Base-by-base conservation (phyloP, 768 basidiomycete species). In the Rhodosporidiobolus sp. region DNA sequence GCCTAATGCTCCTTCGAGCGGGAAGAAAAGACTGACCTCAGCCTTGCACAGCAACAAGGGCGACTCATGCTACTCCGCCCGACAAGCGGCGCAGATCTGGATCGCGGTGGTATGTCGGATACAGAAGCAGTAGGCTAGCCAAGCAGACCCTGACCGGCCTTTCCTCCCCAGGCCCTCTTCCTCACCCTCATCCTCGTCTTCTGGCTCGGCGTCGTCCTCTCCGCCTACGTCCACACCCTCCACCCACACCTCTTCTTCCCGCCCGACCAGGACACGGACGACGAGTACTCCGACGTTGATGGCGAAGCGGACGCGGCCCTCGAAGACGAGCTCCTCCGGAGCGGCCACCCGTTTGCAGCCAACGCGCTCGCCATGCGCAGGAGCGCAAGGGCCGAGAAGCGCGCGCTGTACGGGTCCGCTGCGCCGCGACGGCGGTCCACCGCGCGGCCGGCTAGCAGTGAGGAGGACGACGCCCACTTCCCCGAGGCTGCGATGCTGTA, bases 201-300 rank as follows among this genome's bases (percentile, higher is more conserved):
- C 46, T 69, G 58, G 57, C 62, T 65, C 64, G 30, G 30, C 53
- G 11, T 73, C 53, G 32, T 69, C 48, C 50, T 62, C 30, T 69
- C 72, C 17, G 53, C 72, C n/a, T 73, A 46, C 34, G 64, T 66
- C 20, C 72, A 73, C 72, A 63, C 64, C 11, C 60, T 73, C 1
- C 72, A 73, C 48, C 72, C 72, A 4, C 56, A 69, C 38, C 26
- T 73, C 58, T 69, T 69, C 55, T 22, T 26, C 24, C 45, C 53
- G 4, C 48, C 65, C 24, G 67, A 69, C 60, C 38, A 45, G 30
- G 60, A 73, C 60, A 22, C 54, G 16, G 72, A 68, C 6, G 72
- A 73, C 55, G 67, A 66, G 28, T 65, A 57, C 38, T 69, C 59
- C 1, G 67, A 73, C 34, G 19, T 26, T 30, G 67, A 73, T 34